Evolutionary conservation across 2,329 filamentous ascomycete species (phyloP).

Genomic region (Penicillium polonicum): DNA sequence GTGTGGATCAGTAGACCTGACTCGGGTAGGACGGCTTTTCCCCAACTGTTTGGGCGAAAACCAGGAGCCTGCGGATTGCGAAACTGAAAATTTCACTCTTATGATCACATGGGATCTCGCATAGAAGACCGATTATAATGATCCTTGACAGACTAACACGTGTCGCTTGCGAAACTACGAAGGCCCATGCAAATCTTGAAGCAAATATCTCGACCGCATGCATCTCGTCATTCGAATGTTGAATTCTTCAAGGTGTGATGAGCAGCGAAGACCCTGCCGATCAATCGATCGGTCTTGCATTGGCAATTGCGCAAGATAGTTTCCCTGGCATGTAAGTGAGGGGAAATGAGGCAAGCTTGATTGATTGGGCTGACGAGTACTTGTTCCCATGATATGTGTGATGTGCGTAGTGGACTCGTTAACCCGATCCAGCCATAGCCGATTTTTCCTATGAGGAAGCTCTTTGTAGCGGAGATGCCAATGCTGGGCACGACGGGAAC

Average conservation of each 20-base stretch:
- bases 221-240: background rate
- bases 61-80: constrained; percentile 8
- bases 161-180: background rate
- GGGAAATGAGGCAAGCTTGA: background rate
- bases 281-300: constrained; percentile 5
- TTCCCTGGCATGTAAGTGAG: background rate
- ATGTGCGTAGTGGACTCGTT: background rate
- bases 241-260: background rate
- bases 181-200: background rate
- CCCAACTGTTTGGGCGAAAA: constrained; percentile 11
- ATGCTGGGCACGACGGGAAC: background rate
- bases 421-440: background rate
- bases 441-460: background rate
- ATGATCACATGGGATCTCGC: constrained; percentile 7
- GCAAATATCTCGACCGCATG: constrained; percentile 2
- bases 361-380: background rate
- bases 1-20: constrained; percentile 19
- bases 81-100: constrained; percentile 3
- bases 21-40: constrained; percentile 26
- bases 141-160: background rate
- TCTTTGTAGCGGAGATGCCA: background rate
- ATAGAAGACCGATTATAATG: constrained; percentile 3
- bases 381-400: constrained; percentile 1
- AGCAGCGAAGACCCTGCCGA: constrained; percentile 2
- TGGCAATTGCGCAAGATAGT: background rate